Evolutionary conservation across 208 protist genomes (phyloP), one percentile per base, ranked within the genome.

Genomic region (Leishmania gerbilli): DNA sequence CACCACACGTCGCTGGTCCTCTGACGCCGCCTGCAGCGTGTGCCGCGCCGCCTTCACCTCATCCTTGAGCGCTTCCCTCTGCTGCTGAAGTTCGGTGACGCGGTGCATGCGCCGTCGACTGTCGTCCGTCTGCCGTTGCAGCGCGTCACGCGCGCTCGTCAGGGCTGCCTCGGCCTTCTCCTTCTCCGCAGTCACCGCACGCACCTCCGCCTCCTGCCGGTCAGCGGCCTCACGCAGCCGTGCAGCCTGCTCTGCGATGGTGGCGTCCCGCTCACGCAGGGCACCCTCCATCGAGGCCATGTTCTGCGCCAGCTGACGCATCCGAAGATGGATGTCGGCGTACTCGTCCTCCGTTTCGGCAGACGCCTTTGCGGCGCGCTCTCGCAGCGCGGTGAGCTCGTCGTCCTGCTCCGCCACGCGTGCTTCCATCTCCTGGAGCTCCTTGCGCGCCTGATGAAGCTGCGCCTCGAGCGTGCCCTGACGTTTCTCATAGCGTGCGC

Each of bases 51-150:
- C 75, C 15, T 51, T 42, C 45, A 81, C 47, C 51, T 81, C 83
- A 2, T 65, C 75, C 56, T 71, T 71, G 17, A 86, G 60, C 13
- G 67, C 53, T 8, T 81, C 67, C 34, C 82, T 82, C 81, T 95
- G 90, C 51, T 81, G 79, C 80, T 96, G 90, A 3, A 93, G 78
- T 2, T 77, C 60, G 0, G 81, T 72, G 13, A 92, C 64, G 34
- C 89, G 89, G 75, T 91, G 81, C 86, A 92, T 91, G 42, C 88
- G 88, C 24, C 85, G 83, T 24, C 89, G 87, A 27, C 92, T 80
- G 47, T 92, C 93, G n/a, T 91, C 88, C 6, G 88, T 91, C 56
- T 94, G 93, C 67, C 86, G 77, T 74, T 92, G 84, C 64, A 94
- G 74, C 17, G 81, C 81, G 34, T 80, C 88, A 1, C 74, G 82